phyloP scores from a whole-genome alignment of 768 basidiomycete genomes.

The Phlebiopsis flavidoalba region DNA sequence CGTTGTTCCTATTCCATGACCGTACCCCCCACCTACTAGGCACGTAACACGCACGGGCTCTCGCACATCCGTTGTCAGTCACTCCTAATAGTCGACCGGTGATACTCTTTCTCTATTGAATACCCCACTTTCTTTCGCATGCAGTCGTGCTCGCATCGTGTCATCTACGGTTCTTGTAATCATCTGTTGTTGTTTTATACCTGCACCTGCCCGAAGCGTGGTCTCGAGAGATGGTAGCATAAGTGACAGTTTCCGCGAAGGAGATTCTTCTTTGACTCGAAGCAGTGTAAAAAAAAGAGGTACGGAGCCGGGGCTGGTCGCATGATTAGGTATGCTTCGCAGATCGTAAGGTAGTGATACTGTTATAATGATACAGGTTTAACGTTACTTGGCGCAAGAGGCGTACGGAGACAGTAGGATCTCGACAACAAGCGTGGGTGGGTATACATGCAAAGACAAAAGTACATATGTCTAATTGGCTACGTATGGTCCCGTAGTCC shows the following conservation, averaged over 20 bases:
- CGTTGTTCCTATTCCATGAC: constrained; percentile 44
- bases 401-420: not conserved
- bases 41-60: constrained; percentile 32
- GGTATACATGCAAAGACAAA: not conserved
- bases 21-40: constrained; percentile 44
- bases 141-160: constrained; percentile 53
- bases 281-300: not conserved
- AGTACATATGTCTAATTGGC: not conserved
- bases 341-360: not conserved
- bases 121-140: constrained; percentile 40
- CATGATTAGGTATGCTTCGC: not conserved
- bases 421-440: not conserved
- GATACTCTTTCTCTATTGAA: constrained; percentile 9
- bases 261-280: not conserved
- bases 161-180: constrained; percentile 52
- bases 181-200: constrained; percentile 29
- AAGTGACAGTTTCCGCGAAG: not conserved
- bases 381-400: not conserved
- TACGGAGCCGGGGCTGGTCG: not conserved
- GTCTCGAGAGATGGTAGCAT: not conserved
- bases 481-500: not conserved
- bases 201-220: not conserved
- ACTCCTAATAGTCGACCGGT: constrained; percentile 44
- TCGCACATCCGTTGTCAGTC: constrained; percentile 33
- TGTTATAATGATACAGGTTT: not conserved